Evolutionary conservation across 2,329 filamentous ascomycete species (phyloP).

Genomic region (Teratosphaeria nubilosa): DNA sequence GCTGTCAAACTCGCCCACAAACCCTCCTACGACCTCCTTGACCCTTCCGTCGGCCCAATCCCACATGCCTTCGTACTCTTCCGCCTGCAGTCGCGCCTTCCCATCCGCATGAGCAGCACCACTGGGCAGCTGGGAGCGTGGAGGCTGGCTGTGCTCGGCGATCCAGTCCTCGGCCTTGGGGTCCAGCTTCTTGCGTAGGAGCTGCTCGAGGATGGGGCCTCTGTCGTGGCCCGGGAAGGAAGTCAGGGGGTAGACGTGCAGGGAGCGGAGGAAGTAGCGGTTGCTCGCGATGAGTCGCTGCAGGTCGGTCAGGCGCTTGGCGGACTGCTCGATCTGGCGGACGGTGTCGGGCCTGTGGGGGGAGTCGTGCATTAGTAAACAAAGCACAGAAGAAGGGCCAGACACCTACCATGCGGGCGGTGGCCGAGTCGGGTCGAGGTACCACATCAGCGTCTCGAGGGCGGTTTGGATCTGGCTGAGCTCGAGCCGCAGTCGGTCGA

Average conservation of each 20-base stretch:
- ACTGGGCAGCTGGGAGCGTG: background rate
- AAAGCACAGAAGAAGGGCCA: background rate
- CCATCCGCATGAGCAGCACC: conserved; percentile 36
- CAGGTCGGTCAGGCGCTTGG: conserved; percentile 57
- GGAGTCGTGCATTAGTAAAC: background rate
- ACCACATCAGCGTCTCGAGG: background rate
- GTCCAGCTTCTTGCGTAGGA: conserved; percentile 76
- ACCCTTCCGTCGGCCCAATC: conserved; percentile 42
- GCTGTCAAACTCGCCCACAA: conserved; percentile 44
- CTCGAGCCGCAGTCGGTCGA: background rate
- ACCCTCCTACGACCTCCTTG: conserved; percentile 28
- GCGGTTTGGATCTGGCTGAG: background rate
- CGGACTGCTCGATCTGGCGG: conserved; percentile 16
- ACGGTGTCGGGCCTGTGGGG: conserved; percentile 11
- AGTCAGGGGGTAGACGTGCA: conserved; percentile 66
- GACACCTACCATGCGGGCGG: background rate
- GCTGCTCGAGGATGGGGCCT: conserved; percentile 51
- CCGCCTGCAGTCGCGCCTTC: conserved; percentile 27
- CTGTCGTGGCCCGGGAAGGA: conserved; percentile 57
- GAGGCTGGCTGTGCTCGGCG: conserved; percentile 31
- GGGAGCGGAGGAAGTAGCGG: conserved; percentile 55
- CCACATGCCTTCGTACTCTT: conserved; percentile 52
- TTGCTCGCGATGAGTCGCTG: conserved; percentile 56
- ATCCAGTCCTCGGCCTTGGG: conserved; percentile 67
- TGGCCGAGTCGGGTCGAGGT: background rate